Evolutionary conservation across 2,329 filamentous ascomycete genomes (phyloP), one percentile per base, ranked within the genome.

Genomic region (Chrysoporthe puriensis): DNA sequence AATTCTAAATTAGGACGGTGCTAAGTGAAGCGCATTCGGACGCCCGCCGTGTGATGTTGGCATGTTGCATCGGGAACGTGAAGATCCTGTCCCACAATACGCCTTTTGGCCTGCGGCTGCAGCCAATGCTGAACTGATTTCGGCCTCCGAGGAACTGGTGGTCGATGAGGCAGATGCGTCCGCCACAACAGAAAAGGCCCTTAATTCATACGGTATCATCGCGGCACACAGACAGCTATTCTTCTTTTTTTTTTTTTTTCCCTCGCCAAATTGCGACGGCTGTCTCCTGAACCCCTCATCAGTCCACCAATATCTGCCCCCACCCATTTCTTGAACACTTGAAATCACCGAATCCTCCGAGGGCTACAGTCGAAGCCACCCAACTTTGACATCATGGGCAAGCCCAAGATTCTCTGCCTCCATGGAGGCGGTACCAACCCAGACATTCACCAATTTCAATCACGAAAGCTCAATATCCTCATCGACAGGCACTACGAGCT

Each of bases 401-500:
- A 66, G 18, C 64, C 64, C 48, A 66, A 62, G 50, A 66, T 66
- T 21, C 64, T 66, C 21, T 66, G 64, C 32, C 59, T 66, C 14
- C 64, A 66, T 50, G 64, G 64, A 2, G 64, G 64, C 42, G 64
- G 64, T 40, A 66, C 64, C 48, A 66, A 66, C 40, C 64, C 64
- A 13, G 64, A 66, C 26, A 66, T 66, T 21, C 64, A 66, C 43
- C 64, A 57, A 36, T 66, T 66, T 34, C 64, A 66, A 18, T 62
- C 64, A 26, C 64, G 64, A 34, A 66, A 66, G 48, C 64, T 66
- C 59, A 66, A 66, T 26, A 46, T 61, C 18, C 59, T 57, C 48
- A 54, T 66, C 58, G 64, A 66, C 58, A 57, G 34, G 42, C 43
- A 56, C 11, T 66, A 66, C 57, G 64, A 66, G 21, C 59, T 66